Evolutionary conservation across 345 rosid species (phyloP), one percentile per base, ranked within the genome.

Genomic region (Adansonia digitata): DNA sequence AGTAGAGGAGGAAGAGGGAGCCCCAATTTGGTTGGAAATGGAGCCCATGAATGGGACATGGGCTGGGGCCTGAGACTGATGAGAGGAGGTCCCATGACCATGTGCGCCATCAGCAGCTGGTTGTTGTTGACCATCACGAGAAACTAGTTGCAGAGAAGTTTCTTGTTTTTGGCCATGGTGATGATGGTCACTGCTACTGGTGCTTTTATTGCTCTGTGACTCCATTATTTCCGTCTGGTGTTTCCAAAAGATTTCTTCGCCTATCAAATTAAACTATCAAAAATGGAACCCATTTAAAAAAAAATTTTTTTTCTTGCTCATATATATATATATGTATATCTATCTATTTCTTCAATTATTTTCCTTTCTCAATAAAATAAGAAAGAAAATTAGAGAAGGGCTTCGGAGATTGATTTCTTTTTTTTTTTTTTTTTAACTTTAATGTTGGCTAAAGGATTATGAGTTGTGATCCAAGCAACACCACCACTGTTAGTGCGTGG

Each of bases 1-100:
- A 29, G 81, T 37, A 60, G 49, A 35, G 5, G 78, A 42, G 42
- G 65, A 46, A 26, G 77, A 17, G 71, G 49, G 15, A 77, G 53
- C 22, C 14, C 20, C 60, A 61, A 42, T 61, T 80, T 80, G 84
- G 81, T 74, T 73, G 27, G 90, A 74, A 53, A 83, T 75, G 81
- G 90, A 81, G 78, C 86, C 86, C 78, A 84, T 79, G 72, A 86
- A 86, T 73, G 90, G 82, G 76, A 75, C 84, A 18, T 73, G 82
- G 52, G 65, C 75, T 61, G 79, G 66, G 31, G 80, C 77, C 31
- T 56, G 61, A 26, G 61, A 5, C 13, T 74, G 67, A n/a, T 71
- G 61, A 26, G 74, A 12, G 17, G 75, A 65, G 71, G 88, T 77
- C 53, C 66, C 84, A 59, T 85, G 81, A 9, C 80, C 84, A 52